Evolutionary conservation across 306 rosid genomes (phyloP), one percentile per base, ranked within the genome.

Genomic region (Benincasa hispida): DNA sequence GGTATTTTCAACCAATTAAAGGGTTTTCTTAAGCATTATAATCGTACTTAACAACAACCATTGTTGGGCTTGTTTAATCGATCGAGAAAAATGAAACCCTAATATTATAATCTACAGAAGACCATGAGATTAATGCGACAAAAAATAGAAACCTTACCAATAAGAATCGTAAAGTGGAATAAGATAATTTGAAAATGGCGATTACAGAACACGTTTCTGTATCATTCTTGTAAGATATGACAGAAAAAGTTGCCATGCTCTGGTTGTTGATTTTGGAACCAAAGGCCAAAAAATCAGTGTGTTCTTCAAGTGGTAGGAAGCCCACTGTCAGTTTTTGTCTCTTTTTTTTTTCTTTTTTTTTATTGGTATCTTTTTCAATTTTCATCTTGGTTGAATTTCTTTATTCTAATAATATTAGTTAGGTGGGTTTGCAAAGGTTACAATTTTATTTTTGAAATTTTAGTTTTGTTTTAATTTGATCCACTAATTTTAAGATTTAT

Each of bases 321-420:
- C 76, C 76, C 57, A 47, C 39, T 5, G 55, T 70, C 75, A 70
- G 58, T 70, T 70, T 67, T 8, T 68, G 35, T 68, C 56, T 63
- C 15, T 34, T 3, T 41, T 22, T 45, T 30, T 67, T 3, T 41
- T 22, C 24, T 30, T 67, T n/a, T 10, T 27, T 24, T 60, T 0
- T 41, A 67, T 41, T 66, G 42, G 17, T 39, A 37, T 66, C 27
- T 2, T 69, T 45, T 70, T 70, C 57, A 45, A 4, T 21, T 42
- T 41, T 45, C 14, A 37, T 65, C 30, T 39, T 18, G 3, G 15
- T 30, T 63, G 72, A 30, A 5, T 6, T 41, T 61, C 7, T 28
- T n/a, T 54, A n/a, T 54, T 54, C 45, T 8, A 39, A 39, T 8
- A 39, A 39, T 39, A 39, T 39, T 39, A 41, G 47, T 41, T 41